Evolutionary conservation across 805 yeast species (phyloP).

Genomic region (Candida palmyrensis): DNA sequence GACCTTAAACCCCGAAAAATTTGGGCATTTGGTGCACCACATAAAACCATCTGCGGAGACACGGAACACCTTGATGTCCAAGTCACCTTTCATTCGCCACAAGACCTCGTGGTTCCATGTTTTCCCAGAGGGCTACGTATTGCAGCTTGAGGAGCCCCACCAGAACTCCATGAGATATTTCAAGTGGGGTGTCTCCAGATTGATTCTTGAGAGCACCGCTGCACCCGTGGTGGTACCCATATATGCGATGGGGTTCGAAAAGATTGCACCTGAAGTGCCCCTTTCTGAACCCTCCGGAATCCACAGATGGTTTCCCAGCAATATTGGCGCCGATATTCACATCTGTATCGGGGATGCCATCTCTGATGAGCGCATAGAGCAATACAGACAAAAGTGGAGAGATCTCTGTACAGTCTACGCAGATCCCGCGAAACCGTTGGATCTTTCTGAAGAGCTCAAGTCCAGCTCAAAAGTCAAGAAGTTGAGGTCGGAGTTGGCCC

Average conservation of each 20-base stretch:
- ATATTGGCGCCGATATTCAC: constrained; percentile 60
- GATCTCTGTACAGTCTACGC: constrained; percentile 49
- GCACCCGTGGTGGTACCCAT: constrained; percentile 88
- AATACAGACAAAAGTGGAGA: constrained; percentile 69
- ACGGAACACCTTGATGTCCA: constrained; percentile 26
- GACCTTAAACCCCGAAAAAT: constrained; percentile 10
- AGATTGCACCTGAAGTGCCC: constrained; percentile 73
- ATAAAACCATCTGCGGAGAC: constrained; percentile 25
- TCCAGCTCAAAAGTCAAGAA: constrained; percentile 58
- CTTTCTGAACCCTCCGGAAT: constrained; percentile 42
- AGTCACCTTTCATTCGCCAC: constrained; percentile 52
- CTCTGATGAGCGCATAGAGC: constrained; percentile 52
- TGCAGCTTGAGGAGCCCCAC: constrained; percentile 77
- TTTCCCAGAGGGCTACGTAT: constrained; percentile 92
- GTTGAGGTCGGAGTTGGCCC: constrained; percentile 69
- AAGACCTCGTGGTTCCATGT: constrained; percentile 88
- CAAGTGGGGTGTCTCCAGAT: constrained; percentile 90
- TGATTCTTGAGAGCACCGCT: constrained; percentile 74
- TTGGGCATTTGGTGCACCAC: constrained; percentile 1
- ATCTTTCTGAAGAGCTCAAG: constrained; percentile 57
- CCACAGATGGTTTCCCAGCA: constrained; percentile 55
- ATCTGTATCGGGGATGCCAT: constrained; percentile 71
- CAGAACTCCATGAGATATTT: constrained; percentile 88
- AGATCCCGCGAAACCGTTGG: constrained; percentile 48
- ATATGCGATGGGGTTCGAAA: constrained; percentile 80